Evolutionary conservation across 1,284 basidiomycete genomes (phyloP).

Genomic region (Cryptococcus sp.): DNA sequence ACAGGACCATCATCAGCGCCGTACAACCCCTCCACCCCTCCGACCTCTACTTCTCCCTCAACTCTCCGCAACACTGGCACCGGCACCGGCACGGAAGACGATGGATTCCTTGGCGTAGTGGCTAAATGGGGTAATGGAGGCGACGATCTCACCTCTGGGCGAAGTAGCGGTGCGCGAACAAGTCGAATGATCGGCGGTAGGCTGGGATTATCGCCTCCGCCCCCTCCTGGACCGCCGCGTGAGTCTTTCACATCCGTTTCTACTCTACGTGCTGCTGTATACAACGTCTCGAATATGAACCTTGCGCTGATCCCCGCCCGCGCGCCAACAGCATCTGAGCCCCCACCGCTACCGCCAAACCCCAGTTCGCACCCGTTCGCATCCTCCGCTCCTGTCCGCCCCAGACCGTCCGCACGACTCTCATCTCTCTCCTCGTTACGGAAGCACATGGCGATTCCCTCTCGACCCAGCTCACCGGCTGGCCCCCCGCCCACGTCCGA

Average conservation of each 20-base stretch:
- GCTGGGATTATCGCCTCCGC: conserved; percentile 20
- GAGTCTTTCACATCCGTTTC: conserved; percentile 3
- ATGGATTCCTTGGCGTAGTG: conserved; percentile 18
- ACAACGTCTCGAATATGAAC: too few species aligned
- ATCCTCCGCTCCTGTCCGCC: conserved; percentile 1
- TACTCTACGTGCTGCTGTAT: too few species aligned
- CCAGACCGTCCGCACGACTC: conserved; percentile 12
- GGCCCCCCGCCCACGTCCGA: conserved; percentile 16
- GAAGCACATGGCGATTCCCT: conserved; percentile 7
- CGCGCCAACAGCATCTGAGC: conserved; percentile 15
- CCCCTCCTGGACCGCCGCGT: conserved; percentile 34
- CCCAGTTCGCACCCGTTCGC: conserved; percentile 20
- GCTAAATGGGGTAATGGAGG: conserved; percentile 14
- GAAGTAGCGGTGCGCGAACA: conserved; percentile 8
- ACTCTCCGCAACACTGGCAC: neutral
- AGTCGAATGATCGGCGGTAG: conserved; percentile 22
- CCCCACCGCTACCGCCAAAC: conserved; percentile 21
- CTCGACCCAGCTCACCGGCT: conserved; percentile 15
- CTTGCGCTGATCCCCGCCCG: too few species aligned
- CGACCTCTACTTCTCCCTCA: neutral
- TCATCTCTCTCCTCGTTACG: conserved; percentile 15
- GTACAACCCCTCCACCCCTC: neutral
- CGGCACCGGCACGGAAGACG: neutral
- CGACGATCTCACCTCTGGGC: neutral
- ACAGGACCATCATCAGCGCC: neutral